phyloP scores from a whole-genome alignment of 768 basidiomycete genomes.

The Myochromella boudieri region DNA sequence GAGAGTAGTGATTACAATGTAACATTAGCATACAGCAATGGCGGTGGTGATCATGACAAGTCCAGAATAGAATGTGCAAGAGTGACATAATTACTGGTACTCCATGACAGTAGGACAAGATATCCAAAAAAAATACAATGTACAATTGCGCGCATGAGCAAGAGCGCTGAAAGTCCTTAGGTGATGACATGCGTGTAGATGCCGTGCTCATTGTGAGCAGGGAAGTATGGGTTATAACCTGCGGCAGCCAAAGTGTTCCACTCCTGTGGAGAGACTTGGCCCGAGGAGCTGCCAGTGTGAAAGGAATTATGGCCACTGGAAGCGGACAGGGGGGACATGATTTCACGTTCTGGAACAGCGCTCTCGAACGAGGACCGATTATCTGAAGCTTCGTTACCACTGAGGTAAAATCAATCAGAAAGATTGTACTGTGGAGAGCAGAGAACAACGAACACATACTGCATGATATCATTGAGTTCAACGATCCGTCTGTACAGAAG shows the following conservation, averaged over 20 bases:
- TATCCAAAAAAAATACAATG: conserved; percentile 18
- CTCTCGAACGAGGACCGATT: conserved; percentile 53
- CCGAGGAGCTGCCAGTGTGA: conserved; percentile 38
- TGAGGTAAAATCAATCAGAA: conserved; percentile 21
- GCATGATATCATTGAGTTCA: conserved; percentile 62
- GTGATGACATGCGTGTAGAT: conserved; percentile 61
- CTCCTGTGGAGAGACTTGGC: conserved; percentile 55
- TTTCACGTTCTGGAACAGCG: conserved; percentile 64
- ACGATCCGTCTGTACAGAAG: conserved; percentile 56
- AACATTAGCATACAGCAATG: conserved; percentile 19
- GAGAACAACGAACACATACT: conserved; percentile 46
- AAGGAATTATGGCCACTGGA: conserved; percentile 49
- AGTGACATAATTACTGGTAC: conserved; percentile 10
- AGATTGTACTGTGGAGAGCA: neutral
- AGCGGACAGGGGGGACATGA: conserved; percentile 52
- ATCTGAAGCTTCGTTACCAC: conserved; percentile 52
- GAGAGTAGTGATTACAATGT: conserved; percentile 16
- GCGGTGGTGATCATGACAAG: neutral
- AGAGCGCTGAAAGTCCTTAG: conserved; percentile 28
- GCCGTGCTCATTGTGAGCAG: conserved; percentile 50
- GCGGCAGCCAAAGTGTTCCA: conserved; percentile 57
- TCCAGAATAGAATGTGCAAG: conserved; percentile 7
- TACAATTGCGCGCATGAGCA: conserved; percentile 9
- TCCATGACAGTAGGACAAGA: conserved; percentile 7
- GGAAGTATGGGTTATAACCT: conserved; percentile 71